Conservation (phyloP, 2,329 filamentous ascomycete species). For the Pyricularia pennisetigena region DNA sequence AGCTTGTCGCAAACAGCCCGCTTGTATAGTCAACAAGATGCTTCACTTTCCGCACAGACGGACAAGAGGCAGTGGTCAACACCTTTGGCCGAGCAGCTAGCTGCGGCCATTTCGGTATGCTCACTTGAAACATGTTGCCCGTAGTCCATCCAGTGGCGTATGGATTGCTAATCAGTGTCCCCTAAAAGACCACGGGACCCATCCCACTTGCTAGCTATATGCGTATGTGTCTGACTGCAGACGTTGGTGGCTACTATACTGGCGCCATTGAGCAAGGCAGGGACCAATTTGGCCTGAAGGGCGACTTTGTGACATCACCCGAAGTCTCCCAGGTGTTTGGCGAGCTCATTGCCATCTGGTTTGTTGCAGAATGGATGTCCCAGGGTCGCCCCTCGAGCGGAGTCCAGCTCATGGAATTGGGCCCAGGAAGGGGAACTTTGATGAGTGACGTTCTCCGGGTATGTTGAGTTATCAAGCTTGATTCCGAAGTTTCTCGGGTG, state of each 20-base stretch:
- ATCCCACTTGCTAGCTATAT: constrained; percentile 91
- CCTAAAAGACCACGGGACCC: constrained; percentile 60
- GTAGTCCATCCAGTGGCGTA: not conserved
- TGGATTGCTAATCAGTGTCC: not conserved
- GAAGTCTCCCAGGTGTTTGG: constrained; percentile 98
- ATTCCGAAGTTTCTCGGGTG: not conserved
- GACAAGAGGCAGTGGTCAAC: constrained; percentile 70
- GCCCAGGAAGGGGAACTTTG: constrained; percentile 84
- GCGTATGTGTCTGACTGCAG: constrained; percentile 94
- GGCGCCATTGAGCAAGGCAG: constrained; percentile 55
- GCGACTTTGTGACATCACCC: constrained; percentile 93
- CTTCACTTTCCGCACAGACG: not conserved
- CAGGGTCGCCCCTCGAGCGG: constrained; percentile 67
- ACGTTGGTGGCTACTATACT: constrained; percentile 90
- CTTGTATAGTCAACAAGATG: constrained; percentile 15
- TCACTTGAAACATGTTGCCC: not conserved
- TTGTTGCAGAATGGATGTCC: constrained; percentile 91
- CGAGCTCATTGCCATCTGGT: constrained; percentile 88
- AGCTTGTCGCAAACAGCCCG: constrained; percentile 17
- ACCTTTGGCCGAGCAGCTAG: constrained; percentile 77
- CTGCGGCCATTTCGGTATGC: constrained; percentile 72
- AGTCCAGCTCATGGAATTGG: constrained; percentile 86
- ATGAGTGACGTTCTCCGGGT: constrained; percentile 95
- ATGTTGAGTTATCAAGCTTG: constrained; percentile 22
- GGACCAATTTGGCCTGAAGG: constrained; percentile 86